Evolutionary conservation across 2,329 filamentous ascomycete genomes (phyloP).

Genomic region (Torrubiella hemipterigena): DNA sequence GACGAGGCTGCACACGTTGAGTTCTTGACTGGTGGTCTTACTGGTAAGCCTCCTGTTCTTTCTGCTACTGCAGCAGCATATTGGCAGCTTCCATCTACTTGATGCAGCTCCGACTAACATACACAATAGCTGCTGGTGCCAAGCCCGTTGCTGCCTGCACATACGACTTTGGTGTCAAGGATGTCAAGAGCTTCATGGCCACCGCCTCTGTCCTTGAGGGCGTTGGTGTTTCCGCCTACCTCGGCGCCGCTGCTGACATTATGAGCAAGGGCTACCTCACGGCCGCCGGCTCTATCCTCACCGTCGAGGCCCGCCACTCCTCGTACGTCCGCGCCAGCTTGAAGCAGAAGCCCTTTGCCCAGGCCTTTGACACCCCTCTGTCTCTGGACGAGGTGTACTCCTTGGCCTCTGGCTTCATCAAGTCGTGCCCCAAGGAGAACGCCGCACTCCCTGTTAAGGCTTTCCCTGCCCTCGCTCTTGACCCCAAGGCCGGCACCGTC

Average conservation of each 20-base stretch:
- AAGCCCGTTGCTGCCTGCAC: slow-evolving; percentile 56
- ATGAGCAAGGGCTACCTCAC: slow-evolving; percentile 46
- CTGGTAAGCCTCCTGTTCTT: slow-evolving; percentile 36
- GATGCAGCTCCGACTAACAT: slow-evolving; percentile 28
- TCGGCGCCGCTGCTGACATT: slow-evolving; percentile 58
- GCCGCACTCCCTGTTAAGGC: slow-evolving; percentile 49
- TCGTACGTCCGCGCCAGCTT: slow-evolving; percentile 55
- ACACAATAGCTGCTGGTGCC: slow-evolving; percentile 50
- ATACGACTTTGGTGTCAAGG: slow-evolving; percentile 61
- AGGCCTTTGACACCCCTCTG: slow-evolving; percentile 59
- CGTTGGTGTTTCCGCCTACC: slow-evolving; percentile 61
- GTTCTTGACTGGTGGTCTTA: slow-evolving; percentile 14
- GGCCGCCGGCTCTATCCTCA: slow-evolving; percentile 58
- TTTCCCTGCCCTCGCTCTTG: slow-evolving; percentile 42
- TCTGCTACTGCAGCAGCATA: slow-evolving; percentile 13
- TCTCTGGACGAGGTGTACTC: slow-evolving; percentile 60
- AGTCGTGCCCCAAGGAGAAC: slow-evolving; percentile 50
- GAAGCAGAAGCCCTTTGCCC: slow-evolving; percentile 47
- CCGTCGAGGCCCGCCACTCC: slow-evolving; percentile 63
- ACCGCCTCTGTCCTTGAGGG: slow-evolving; percentile 61
- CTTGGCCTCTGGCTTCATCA: slow-evolving; percentile 61
- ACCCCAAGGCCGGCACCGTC: slow-evolving; percentile 17
- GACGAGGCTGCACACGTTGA: slow-evolving; percentile 42
- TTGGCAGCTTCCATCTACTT: not conserved
- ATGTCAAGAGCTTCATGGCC: slow-evolving; percentile 54